Percentiles rank a stretch among this genome's conserved stretches.
Conservation (phyloP, 306 rosid species). For the Ceratonia siliqua region DNA sequence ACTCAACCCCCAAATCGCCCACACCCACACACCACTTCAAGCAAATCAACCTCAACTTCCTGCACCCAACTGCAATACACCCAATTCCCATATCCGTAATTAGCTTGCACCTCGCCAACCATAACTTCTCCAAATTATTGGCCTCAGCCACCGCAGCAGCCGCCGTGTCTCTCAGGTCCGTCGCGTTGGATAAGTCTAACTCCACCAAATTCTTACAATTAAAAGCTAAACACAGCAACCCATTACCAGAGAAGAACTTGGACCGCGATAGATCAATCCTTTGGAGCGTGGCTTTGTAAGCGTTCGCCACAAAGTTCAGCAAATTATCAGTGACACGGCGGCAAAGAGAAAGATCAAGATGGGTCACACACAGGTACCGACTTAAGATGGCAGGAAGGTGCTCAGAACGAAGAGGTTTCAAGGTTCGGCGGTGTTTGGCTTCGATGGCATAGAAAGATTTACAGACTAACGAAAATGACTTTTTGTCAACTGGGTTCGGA, state of each 20-base stretch:
- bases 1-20: conserved; percentile 80
- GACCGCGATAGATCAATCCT: conserved; percentile 76
- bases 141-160: conserved; percentile 70
- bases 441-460: conserved; percentile 57
- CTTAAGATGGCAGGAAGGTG: conserved; percentile 49
- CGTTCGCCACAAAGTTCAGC: conserved; percentile 43
- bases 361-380: conserved; percentile 50
- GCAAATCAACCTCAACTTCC: conserved; percentile 59
- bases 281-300: conserved; percentile 49
- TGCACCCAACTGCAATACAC: conserved; percentile 91
- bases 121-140: conserved; percentile 64
- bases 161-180: conserved; percentile 66
- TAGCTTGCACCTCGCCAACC: conserved; percentile 75
- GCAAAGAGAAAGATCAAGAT: conserved; percentile 73
- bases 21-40: conserved; percentile 91
- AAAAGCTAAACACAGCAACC: conserved; percentile 47
- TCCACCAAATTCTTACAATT: conserved; percentile 65
- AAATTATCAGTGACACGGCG: conserved; percentile 57
- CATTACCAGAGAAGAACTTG: conserved; percentile 56
- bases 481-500: conserved; percentile 47
- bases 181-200: conserved; percentile 81
- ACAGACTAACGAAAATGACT: conserved; percentile 71
- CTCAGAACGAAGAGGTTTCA: conserved; percentile 69
- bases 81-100: conserved; percentile 93
- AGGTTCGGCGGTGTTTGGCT: conserved; percentile 68